Evolutionary conservation across 495 filamentous ascomycete genomes (phyloP).

Genomic region (Xylaria intraflava): DNA sequence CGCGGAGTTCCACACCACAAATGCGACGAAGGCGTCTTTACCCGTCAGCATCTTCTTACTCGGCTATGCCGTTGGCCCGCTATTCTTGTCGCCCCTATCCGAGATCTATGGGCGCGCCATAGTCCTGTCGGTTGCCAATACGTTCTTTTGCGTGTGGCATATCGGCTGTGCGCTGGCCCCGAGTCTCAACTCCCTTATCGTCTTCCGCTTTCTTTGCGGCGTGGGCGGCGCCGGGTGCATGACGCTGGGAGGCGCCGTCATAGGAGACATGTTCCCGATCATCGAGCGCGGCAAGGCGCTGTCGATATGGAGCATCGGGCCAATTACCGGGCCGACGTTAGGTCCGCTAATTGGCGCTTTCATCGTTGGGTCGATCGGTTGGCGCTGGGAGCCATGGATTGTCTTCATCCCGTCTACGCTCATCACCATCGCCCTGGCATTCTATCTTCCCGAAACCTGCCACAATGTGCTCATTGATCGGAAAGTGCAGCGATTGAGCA

Average conservation of each 20-base stretch:
- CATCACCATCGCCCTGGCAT: constrained; percentile 35
- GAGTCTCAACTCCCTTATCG: constrained; percentile 50
- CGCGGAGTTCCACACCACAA: constrained; percentile 44
- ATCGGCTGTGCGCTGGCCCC: constrained; percentile 64
- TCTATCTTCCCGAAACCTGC: constrained; percentile 51
- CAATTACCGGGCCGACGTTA: constrained; percentile 36
- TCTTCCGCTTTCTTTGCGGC: constrained; percentile 61
- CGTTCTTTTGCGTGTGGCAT: constrained; percentile 63
- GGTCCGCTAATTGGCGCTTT: constrained; percentile 49
- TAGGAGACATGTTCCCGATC: constrained; percentile 50
- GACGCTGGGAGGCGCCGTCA: constrained; percentile 49
- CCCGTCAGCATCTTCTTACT: constrained; percentile 41
- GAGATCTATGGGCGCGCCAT: constrained; percentile 67
- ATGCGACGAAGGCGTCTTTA: constrained; percentile 23
- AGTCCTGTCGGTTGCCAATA: constrained; percentile 55
- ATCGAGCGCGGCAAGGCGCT: constrained; percentile 53
- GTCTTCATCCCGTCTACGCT: constrained; percentile 42
- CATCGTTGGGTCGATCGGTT: constrained; percentile 45
- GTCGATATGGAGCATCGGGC: constrained; percentile 42
- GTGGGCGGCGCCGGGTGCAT: constrained; percentile 50
- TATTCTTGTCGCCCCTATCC: constrained; percentile 54
- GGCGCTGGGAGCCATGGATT: constrained; percentile 58
- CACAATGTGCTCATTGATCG: constrained; percentile 44
- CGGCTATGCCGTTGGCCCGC: constrained; percentile 38
- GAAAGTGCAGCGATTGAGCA: constrained; percentile 37